Evolutionary conservation across 1,284 basidiomycete genomes (phyloP), one percentile per base, ranked within the genome.

Genomic region (Cutaneotrichosporon dermatis): DNA sequence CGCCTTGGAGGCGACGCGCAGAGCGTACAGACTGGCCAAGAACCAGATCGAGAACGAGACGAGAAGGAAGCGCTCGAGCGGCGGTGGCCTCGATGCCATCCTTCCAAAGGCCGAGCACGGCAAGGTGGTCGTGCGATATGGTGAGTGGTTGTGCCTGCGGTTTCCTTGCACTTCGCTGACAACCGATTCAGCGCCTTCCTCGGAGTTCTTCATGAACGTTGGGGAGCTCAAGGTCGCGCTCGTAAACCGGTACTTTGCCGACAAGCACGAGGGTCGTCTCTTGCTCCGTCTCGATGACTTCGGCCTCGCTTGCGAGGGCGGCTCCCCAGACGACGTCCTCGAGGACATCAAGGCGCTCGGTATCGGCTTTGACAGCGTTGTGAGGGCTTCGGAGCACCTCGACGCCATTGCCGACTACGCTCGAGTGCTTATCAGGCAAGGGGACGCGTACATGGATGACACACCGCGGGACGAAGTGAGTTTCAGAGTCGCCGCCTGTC

Each of bases 211-310:
- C 41, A 40, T 54, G 11, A 34, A 54, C n/a, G 41, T 54, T 13
- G 41, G 42, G 11, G 42, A 54, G 6, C 42, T 54, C 33, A 54
- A 54, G 42, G 42, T 33, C 4, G 41, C 41, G 4, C 34, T 54
- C 13, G 40, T 45, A 13, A 54, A 54, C 35, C 41, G 52, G 4
- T 36, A 44, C 52, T 54, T 54, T 54, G 52, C 52, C 25, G 52
- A 54, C 34, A 54, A 54, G 52, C 34, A 45, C n/a, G n/a, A 13
- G 13, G 52, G 52, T 6, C 40, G 15, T 6, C 35, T 44, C 11
- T 9, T 54, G 25, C 52, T 54, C 15, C 52, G 52, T 42, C 42
- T 54, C 41, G 52, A 54, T 7, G 42, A 54, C 41, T 42, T 16
- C 41, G 41, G 16, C 42, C 52, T 15, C 10, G 3, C 13, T 7